A percentile compares a stretch with the other conserved stretches of the same genome.
Conservation (phyloP, 768 basidiomycete genomes). For the Suillus paluster region DNA sequence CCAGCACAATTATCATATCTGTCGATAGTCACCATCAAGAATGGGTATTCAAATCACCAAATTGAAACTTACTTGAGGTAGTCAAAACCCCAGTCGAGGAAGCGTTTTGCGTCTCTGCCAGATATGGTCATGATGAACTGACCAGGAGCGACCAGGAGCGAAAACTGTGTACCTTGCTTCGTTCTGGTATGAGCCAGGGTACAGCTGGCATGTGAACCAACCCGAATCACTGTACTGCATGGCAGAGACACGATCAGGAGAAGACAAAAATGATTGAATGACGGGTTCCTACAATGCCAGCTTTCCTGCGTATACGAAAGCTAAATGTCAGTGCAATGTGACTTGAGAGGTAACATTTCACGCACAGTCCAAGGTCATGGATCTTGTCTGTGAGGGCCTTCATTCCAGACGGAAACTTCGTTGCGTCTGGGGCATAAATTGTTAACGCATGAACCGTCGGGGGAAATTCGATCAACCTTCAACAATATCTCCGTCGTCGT, state of each 20-base stretch:
- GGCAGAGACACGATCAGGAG: not conserved
- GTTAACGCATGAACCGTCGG: not conserved
- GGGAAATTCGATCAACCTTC: conserved; percentile 42
- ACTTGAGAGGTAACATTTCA: conserved; percentile 13
- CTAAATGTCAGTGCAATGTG: not conserved
- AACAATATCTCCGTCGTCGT: conserved; percentile 54
- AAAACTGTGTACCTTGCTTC: conserved; percentile 50
- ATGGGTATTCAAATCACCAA: not conserved
- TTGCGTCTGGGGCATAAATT: conserved; percentile 41
- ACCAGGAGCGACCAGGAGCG: not conserved
- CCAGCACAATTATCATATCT: conserved; percentile 68
- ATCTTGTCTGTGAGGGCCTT: conserved; percentile 57
- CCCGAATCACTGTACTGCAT: conserved; percentile 67
- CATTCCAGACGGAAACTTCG: conserved; percentile 63
- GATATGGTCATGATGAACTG: not conserved
- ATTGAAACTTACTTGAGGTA: conserved; percentile 55
- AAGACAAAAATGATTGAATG: not conserved
- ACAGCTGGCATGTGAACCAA: conserved; percentile 68
- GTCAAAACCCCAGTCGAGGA: conserved; percentile 71
- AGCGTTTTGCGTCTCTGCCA: conserved; percentile 56
- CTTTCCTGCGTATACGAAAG: conserved; percentile 44
- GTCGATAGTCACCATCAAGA: not conserved
- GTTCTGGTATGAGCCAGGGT: conserved; percentile 68
- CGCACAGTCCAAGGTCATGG: conserved; percentile 61
- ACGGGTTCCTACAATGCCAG: conserved; percentile 55